Evolutionary conservation across 2,329 filamentous ascomycete genomes (phyloP).

Genomic region (Stromatinia cepivora): DNA sequence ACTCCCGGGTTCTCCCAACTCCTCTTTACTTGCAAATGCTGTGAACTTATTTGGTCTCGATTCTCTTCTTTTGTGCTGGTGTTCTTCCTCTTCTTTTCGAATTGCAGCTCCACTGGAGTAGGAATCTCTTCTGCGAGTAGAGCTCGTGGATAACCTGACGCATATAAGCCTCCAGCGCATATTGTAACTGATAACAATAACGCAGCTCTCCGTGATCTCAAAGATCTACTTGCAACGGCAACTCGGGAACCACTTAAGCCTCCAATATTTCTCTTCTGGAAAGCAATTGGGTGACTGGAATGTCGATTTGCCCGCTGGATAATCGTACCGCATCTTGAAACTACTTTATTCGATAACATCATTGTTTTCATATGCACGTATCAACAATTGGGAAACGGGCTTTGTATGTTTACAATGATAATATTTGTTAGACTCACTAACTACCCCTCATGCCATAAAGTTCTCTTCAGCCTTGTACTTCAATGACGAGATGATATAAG

Average conservation of each 20-base stretch:
- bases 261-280: slow-evolving; percentile 33
- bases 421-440: background rate
- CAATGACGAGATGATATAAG: slow-evolving; percentile 20
- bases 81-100: slow-evolving; percentile 64
- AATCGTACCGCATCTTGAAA: slow-evolving; percentile 25
- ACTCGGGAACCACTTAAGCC: slow-evolving; percentile 26
- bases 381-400: background rate
- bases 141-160: slow-evolving; percentile 32
- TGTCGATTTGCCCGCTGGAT: slow-evolving; percentile 27
- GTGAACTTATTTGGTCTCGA: slow-evolving; percentile 74
- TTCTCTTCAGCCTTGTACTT: slow-evolving; percentile 22
- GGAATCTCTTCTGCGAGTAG: slow-evolving; percentile 38
- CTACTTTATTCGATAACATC: slow-evolving; percentile 33
- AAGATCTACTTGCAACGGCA: slow-evolving; percentile 27
- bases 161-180: slow-evolving; percentile 34
- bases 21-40: slow-evolving; percentile 83
- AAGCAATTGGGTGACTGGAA: slow-evolving; percentile 18
- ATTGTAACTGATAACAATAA: slow-evolving; percentile 33
- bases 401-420: slow-evolving; percentile 11
- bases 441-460: slow-evolving; percentile 17
- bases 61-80: slow-evolving; percentile 68
- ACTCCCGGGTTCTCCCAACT: slow-evolving; percentile 83
- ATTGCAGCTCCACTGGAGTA: slow-evolving; percentile 56
- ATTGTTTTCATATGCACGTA: background rate
- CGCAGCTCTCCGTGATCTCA: slow-evolving; percentile 24